Base-by-base conservation (phyloP, 331 rosid genomes). In the Rosa hybrid region DNA sequence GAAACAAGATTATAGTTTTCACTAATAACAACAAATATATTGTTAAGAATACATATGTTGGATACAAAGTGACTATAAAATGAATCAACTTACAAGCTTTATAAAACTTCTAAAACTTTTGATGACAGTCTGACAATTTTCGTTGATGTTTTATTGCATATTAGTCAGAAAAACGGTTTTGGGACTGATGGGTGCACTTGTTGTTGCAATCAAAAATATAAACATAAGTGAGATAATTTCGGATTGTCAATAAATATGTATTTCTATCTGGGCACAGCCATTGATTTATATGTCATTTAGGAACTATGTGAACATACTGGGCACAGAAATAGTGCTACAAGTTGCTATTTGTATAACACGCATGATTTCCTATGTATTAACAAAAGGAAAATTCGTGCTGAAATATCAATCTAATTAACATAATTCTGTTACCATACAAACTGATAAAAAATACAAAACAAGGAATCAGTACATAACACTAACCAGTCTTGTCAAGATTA, bases 401-500 rank as follows among this genome's bases (percentile, higher is more conserved):
- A 62, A 25, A 25, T 12, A 62, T 21, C 34, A 59, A 10, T 59
- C 65, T 63, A 63, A 34, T 27, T 20, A 64, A 30, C n/a, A 64
- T 46, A 9, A 20, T 62, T 45, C 30, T 21, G 12, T 2, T 13
- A 76, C 13, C 12, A 1, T 30, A 44, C 0, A 17, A 0, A 45
- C 20, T 6, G 27, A 45, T 45, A 76, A 25, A 30, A 6, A 16
- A 72, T 13, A n/a, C 65, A n/a, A 44, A 75, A 8, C 42, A 9
- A 44, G 7, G 71, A 13, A 45, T 17, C 48, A 75, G 71, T 42
- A 60, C 6, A 75, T 44, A 68, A 62, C 20, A 51, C 80, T 48
- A 30, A 77, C 80, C 80, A 25, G 14, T 20, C 14, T 27, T 59
- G 34, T 77, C 80, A 18, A 77, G 80, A 64, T 64, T 45, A 64